Conservation (phyloP, 2,329 filamentous ascomycete species). For the Venturia aucupariae region DNA sequence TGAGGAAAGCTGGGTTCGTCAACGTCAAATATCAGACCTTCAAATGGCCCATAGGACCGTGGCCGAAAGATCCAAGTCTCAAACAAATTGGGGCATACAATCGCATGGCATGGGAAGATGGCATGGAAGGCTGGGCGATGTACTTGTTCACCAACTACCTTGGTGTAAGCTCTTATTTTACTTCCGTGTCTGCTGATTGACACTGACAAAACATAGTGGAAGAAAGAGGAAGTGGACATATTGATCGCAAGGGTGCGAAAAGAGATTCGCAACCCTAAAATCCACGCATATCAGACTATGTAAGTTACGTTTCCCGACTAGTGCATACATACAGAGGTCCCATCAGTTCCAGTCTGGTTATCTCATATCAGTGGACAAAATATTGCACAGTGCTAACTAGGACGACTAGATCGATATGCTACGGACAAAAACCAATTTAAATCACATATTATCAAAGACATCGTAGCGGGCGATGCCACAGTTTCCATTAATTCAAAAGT, state of each 20-base stretch:
- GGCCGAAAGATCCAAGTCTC: slow-evolving; percentile 25
- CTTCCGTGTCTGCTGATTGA: background rate
- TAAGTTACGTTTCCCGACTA: background rate
- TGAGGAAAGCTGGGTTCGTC: slow-evolving; percentile 36
- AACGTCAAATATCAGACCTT: slow-evolving; percentile 43
- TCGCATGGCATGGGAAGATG: slow-evolving; percentile 15
- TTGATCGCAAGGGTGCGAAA: slow-evolving; percentile 10
- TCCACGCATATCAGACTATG: slow-evolving; percentile 14
- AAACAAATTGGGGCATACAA: slow-evolving; percentile 17
- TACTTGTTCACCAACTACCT: slow-evolving; percentile 15
- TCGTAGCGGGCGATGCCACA: background rate
- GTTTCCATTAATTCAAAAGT: background rate
- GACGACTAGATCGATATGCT: background rate
- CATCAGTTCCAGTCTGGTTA: too few relatives aligned
- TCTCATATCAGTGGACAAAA: background rate
- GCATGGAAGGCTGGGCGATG: slow-evolving; percentile 17
- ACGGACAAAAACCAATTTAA: background rate
- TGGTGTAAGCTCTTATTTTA: background rate
- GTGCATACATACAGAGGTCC: too few relatives aligned
- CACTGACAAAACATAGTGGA: slow-evolving; percentile 8
- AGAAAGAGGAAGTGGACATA: slow-evolving; percentile 14
- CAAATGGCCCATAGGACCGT: slow-evolving; percentile 47
- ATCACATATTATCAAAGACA: background rate
- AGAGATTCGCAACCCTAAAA: slow-evolving; percentile 10
- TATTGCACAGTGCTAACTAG: background rate